A percentile compares a stretch with the other conserved stretches of the same genome.
These are phyloP conservation scores for Globisporangium splendens DNA, from an alignment of 352 stramenopile genomes.

Conservation along the genomic window DNA sequence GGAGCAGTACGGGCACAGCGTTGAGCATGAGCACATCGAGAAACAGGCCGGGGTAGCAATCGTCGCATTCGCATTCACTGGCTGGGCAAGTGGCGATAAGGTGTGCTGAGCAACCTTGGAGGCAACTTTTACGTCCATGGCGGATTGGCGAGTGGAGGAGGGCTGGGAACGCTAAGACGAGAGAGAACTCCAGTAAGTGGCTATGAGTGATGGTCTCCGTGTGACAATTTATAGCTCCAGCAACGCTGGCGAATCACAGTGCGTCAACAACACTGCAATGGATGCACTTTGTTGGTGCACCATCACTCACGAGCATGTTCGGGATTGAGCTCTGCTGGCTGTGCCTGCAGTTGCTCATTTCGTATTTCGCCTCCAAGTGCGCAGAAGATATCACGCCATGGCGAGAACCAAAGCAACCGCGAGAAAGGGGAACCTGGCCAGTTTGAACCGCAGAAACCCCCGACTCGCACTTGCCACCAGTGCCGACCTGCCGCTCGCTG, in stretches of 20 bases:
- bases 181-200: too few relatives aligned
- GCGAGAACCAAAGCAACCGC: neutral
- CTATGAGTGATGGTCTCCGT: neutral
- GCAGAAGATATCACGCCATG: neutral
- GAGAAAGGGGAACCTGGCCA: neutral
- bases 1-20: slow-evolving; percentile 1
- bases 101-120: neutral
- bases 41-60: slow-evolving; percentile 29
- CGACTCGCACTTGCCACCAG: neutral
- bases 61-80: slow-evolving; percentile 12
- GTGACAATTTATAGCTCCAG: neutral
- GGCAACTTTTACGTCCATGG: slow-evolving; percentile 8
- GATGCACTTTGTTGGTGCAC: neutral
- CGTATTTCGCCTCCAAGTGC: neutral
- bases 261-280: too few relatives aligned
- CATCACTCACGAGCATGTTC: neutral
- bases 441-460: neutral
- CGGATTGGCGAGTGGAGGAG: slow-evolving; percentile 3
- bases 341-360: neutral
- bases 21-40: slow-evolving; percentile 33
- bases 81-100: neutral
- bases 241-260: neutral
- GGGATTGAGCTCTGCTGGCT: neutral
- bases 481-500: neutral
- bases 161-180: too few relatives aligned